phyloP scores from a whole-genome alignment of 2,329 filamentous ascomycete species.

The Emmonsia crescens region DNA sequence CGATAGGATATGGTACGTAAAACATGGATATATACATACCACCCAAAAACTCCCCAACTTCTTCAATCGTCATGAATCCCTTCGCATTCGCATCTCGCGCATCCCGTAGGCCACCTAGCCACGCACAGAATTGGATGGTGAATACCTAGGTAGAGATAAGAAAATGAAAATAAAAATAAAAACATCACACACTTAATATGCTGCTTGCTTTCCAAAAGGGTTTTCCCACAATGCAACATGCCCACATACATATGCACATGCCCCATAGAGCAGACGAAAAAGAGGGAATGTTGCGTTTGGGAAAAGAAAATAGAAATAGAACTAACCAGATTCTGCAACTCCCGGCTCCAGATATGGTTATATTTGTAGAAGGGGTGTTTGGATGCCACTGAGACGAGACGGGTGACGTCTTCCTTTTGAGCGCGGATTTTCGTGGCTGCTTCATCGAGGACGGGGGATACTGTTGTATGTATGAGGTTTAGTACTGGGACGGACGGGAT shows the following conservation, averaged over 20 bases:
- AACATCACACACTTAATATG: too few relatives aligned
- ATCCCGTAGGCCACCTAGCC: constrained; percentile 65
- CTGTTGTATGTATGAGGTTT: constrained; percentile 35
- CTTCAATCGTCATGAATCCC: constrained; percentile 73
- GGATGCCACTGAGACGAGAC: constrained; percentile 63
- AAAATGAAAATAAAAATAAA: constrained; percentile 34
- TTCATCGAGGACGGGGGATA: constrained; percentile 56
- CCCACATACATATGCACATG: too few relatives aligned
- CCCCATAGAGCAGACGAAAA: background rate
- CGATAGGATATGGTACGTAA: background rate
- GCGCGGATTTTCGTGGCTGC: constrained; percentile 60
- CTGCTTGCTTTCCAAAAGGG: too few relatives aligned
- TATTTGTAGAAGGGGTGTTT: constrained; percentile 97
- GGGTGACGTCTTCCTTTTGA: constrained; percentile 58
- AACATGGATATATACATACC: constrained; percentile 40
- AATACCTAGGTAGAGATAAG: constrained; percentile 35
- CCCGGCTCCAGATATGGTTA: constrained; percentile 74
- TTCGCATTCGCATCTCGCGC: constrained; percentile 41
- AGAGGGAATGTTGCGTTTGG: too few relatives aligned
- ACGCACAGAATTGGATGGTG: constrained; percentile 54
- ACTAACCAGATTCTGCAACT: constrained; percentile 64
- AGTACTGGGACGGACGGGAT: background rate
- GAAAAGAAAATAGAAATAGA: constrained; percentile 33
- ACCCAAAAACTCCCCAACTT: constrained; percentile 67
- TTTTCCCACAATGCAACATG: too few relatives aligned